Evolutionary conservation across 139 green algal genomes (phyloP), one percentile per base, ranked within the genome.

Genomic region (Chlamydomonas incerta): DNA sequence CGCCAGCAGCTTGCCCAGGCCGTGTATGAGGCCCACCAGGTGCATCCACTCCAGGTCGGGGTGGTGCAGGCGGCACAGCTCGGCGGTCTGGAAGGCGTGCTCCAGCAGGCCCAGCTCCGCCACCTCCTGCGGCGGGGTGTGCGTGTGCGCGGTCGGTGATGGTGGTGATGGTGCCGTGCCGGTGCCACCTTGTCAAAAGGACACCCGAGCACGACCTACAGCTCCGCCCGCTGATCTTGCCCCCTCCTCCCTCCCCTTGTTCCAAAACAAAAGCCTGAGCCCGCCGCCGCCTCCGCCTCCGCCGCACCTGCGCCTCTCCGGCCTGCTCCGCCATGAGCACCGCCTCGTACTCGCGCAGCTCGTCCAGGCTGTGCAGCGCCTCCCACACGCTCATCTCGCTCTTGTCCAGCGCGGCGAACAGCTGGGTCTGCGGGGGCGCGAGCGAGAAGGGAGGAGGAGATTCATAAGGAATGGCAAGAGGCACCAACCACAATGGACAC

Each of bases 1-100:
- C n/a, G 92, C 90, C 69, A 98, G 92, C 82, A 98, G 90, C 88
- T 97, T 98, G 72, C 96, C 96, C 52, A 98, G 88, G 35, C 90
- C 87, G 72, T 97, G 94, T 14, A 98, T 90, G 55, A 98, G 90
- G 37, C 95, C 96, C 41, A 95, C 93, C 50, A 98, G 83, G 41
- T 94, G 92, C 90, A 98, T 91, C 93, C 93, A 98, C 68, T 97
- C 93, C 74, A 94, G 88, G 17, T 96, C 91, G 2, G 96, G 96
- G 82, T 94, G 93, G 8, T 90, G 91, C 15, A 91, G 81, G 9
- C 93, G 84, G 86, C 95, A 97, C 46, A 93, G 86, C 91, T 98
- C 94, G 9, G 95, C 95, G 34, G 90, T 92, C 74, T 96, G 92
- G n/a, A 95, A 72, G 24, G 95, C 91, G 69, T 98, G 94, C 63